Evolutionary conservation across 352 stramenopile species (phyloP), one percentile per base, ranked within the genome.

Genomic region (Globisporangium emineosum): DNA sequence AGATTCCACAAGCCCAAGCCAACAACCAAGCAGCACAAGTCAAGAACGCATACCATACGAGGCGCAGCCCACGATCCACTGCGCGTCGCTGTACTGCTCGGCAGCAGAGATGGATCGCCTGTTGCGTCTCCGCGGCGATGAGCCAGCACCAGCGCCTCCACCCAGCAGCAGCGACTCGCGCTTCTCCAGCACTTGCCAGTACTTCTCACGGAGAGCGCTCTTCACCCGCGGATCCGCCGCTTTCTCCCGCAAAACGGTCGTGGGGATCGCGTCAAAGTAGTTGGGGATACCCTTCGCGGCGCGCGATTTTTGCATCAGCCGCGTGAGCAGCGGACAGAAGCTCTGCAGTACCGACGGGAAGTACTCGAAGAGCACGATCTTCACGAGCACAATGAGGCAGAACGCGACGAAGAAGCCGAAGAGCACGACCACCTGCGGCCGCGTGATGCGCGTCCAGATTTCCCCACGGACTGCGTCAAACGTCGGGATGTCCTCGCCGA

Each of bases 181-280:
- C 13, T 59, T 69, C 21, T 66, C 69, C 8, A 91, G 69, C 53
- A 73, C 80, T 33, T 64, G 63, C n/a, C 78, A 62, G 52, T 80
- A 90, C 56, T 83, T 81, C 23, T 68, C 61, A 2, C 81, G 82
- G 37, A 89, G 70, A 35, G 51, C 63, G 60, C 45, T 57, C 68
- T 67, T 73, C 47, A 73, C 69, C 25, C 67, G 69, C 61, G 67
- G 57, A 33, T 67, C 60, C 19, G 59, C 57, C 17, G 88, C 35
- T 49, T 88, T 91, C 51, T 89, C 82, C 0, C 76, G 62, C 17
- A 93, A 54, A n/a, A 82, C 75, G 4, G 70, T 58, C 0, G 82
- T 90, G 3, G 82, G 76, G 66, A 93, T 89, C 13, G 84, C 79
- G 40, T 94, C 83, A 53, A 93, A 94, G 68, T 94, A 94, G 65